Percentiles rank a stretch among this genome's conserved stretches.
These are phyloP conservation scores for Fusarium sp. DNA, from an alignment of 2,329 filamentous ascomycete genomes.

Conservation along the genomic window DNA sequence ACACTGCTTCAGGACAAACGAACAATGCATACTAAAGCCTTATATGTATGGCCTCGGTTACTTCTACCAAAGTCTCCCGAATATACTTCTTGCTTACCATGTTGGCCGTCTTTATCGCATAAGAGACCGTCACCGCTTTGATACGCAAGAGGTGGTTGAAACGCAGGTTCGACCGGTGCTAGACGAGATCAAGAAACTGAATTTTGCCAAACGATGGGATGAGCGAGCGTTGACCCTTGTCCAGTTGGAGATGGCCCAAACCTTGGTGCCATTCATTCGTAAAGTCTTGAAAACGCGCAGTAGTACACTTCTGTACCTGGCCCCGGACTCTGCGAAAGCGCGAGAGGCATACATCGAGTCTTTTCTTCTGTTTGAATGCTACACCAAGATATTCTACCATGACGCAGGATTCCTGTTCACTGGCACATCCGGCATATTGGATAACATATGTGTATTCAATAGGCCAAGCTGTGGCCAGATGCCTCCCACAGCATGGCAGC, in stretches of 20 bases:
- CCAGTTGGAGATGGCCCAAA: neutral
- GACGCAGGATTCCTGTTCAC: neutral
- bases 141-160: neutral
- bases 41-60: neutral
- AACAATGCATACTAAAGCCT: neutral
- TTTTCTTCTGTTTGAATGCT: neutral
- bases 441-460: neutral
- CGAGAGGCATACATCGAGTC: neutral
- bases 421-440: neutral
- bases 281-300: neutral
- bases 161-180: neutral
- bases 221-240: neutral
- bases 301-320: too few relatives aligned
- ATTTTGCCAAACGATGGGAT: neutral
- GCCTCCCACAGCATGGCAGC: neutral
- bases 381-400: neutral
- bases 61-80: neutral
- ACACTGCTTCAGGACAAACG: neutral
- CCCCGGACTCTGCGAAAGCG: rapidly evolving
- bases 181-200: neutral
- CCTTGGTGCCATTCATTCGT: neutral
- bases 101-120: neutral
- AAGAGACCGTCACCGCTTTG: neutral
- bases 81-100: neutral
- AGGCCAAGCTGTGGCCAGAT: neutral